Percentiles rank a stretch among this genome's conserved stretches.
Evolutionary conservation across 441 rosid genomes (phyloP).

Genomic region (Populus hybrid): DNA sequence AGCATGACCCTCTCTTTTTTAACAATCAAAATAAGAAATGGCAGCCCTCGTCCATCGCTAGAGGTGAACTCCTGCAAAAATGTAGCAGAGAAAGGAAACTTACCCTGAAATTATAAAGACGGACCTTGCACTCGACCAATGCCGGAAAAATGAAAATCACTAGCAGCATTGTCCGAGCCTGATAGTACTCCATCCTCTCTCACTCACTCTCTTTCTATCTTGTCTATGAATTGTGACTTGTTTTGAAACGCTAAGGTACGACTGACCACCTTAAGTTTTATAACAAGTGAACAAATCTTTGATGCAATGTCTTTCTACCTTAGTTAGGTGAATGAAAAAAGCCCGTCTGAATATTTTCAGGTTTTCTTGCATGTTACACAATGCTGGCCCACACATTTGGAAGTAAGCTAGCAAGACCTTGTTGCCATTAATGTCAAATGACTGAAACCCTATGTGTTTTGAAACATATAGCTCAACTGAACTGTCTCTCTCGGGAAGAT

Average conservation of each 20-base stretch:
- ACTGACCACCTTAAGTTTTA: conserved; percentile 17
- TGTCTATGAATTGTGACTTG: neutral
- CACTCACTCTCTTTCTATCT: conserved; percentile 1
- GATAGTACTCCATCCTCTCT: conserved; percentile 17
- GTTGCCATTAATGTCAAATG: conserved; percentile 29
- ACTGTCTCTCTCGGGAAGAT: neutral
- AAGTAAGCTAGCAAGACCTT: conserved; percentile 17
- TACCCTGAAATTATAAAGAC: conserved; percentile 61
- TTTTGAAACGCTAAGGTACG: conserved; percentile 14
- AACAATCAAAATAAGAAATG: neutral
- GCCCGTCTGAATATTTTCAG: conserved; percentile 9
- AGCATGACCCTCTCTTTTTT: neutral
- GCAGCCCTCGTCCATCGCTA: neutral
- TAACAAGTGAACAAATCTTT: conserved; percentile 12
- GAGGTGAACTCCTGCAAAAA: neutral
- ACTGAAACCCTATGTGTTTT: conserved; percentile 20
- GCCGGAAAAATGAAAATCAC: conserved; percentile 33
- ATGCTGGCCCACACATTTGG: conserved; percentile 22
- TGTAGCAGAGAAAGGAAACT: conserved; percentile 23
- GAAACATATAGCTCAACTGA: conserved; percentile 44
- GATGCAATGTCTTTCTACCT: conserved; percentile 54
- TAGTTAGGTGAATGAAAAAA: conserved; percentile 49
- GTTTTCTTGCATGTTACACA: conserved; percentile 57
- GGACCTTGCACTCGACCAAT: conserved; percentile 43
- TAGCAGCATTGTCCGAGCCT: conserved; percentile 26